Evolutionary conservation across 352 stramenopile species (phyloP).

Genomic region (Nothophytophthora sp.): DNA sequence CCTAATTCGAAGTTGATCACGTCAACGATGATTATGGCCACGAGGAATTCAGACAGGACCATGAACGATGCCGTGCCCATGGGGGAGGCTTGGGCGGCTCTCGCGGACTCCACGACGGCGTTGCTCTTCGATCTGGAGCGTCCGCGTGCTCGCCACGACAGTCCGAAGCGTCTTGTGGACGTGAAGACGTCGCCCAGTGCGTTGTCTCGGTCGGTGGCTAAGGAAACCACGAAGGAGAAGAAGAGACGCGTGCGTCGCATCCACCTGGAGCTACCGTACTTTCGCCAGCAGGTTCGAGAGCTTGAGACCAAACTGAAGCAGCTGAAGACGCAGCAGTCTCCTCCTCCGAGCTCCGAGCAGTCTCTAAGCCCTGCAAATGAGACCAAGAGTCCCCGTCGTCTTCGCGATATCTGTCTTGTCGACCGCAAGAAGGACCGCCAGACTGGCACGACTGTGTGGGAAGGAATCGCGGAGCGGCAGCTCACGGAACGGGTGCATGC

Average conservation of each 20-base stretch:
- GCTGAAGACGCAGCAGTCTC: neutral
- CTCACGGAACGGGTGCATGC: slow-evolving; percentile 26
- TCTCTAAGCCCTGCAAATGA: neutral
- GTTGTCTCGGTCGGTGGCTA: neutral
- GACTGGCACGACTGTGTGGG: slow-evolving; percentile 22
- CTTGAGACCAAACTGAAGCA: neutral
- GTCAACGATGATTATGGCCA: too few species aligned
- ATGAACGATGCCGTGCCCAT: too few species aligned
- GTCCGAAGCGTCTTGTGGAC: too few species aligned
- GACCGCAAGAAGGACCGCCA: neutral
- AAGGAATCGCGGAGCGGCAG: slow-evolving; percentile 23
- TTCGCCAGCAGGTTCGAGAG: neutral
- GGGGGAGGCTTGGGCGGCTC: too few species aligned
- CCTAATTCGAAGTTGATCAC: too few species aligned
- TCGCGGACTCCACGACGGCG: too few species aligned
- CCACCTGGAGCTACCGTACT: neutral
- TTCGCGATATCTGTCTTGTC: neutral
- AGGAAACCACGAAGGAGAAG: neutral
- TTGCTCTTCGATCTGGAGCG: too few species aligned
- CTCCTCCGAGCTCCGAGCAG: too few species aligned
- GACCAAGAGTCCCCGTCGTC: neutral
- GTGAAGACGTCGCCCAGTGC: too few species aligned
- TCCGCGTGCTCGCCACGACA: too few species aligned
- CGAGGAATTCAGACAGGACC: too few species aligned
- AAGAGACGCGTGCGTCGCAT: neutral